Evolutionary conservation across 1,139 yeast genomes (phyloP).

Genomic region (Diutina pseudorugosa): DNA sequence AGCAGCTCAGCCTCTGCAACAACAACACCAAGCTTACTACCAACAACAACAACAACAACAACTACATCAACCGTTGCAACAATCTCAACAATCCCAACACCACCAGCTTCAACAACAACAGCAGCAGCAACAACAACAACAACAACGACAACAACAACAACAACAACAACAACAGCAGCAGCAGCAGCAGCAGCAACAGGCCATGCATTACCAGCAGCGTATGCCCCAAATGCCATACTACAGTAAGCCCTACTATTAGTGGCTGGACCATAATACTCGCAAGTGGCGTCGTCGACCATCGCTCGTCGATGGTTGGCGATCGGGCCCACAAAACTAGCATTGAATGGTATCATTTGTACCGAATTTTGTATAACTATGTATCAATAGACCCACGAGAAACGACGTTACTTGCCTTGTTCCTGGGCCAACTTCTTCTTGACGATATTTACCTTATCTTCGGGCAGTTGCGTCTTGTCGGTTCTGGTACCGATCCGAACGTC

Average conservation of each 20-base stretch:
- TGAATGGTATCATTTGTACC: background rate
- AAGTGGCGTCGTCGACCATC: background rate
- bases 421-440: conserved; percentile 35
- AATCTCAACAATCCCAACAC: background rate
- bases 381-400: background rate
- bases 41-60: background rate
- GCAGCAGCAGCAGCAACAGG: background rate
- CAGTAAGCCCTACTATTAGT: conserved; percentile 1
- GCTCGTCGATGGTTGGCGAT: background rate
- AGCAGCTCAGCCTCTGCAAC: background rate
- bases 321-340: background rate
- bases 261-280: background rate
- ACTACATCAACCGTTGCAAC: background rate
- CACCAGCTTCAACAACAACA: background rate
- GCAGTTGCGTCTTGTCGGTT: conserved; percentile 54
- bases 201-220: background rate
- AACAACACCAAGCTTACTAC: background rate
- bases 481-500: conserved; percentile 81
- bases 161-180: background rate
- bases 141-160: background rate
- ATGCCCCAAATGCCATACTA: background rate
- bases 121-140: background rate
- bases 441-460: conserved; percentile 51
- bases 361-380: conserved; percentile 1
- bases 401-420: background rate